Percentiles rank a stretch among this genome's conserved stretches.
Conservation (phyloP, 2,329 filamentous ascomycete genomes). For the Xylaria sp. region DNA sequence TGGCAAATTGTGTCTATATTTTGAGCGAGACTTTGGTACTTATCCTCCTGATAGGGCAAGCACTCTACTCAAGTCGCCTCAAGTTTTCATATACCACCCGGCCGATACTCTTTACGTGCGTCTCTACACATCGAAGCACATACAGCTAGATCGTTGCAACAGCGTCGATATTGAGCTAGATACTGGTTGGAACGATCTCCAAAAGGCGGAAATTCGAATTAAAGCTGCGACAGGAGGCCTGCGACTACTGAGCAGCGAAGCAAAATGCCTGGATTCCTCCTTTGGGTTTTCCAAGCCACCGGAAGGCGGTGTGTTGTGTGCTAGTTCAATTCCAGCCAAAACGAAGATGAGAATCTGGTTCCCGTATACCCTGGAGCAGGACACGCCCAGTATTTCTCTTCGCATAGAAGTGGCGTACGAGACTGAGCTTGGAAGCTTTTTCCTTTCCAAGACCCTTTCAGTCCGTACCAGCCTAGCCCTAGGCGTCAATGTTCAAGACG, state of each 20-base stretch:
- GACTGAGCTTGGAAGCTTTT: slow-evolving; percentile 73
- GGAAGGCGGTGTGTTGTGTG: slow-evolving; percentile 65
- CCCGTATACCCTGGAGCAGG: slow-evolving; percentile 86
- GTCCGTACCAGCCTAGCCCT: slow-evolving; percentile 82
- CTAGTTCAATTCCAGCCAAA: slow-evolving; percentile 59
- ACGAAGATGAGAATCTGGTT: slow-evolving; percentile 69
- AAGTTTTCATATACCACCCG: slow-evolving; percentile 79
- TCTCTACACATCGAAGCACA: slow-evolving; percentile 73
- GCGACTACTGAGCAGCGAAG: slow-evolving; percentile 70
- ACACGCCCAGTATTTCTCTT: slow-evolving; percentile 75
- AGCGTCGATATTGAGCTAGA: slow-evolving; percentile 78
- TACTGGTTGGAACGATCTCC: slow-evolving; percentile 79
- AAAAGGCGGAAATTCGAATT: slow-evolving; percentile 68
- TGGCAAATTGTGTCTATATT: slow-evolving; percentile 72
- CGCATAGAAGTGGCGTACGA: slow-evolving; percentile 81
- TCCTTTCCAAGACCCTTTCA: slow-evolving; percentile 69
- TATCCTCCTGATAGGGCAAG: slow-evolving; percentile 59
- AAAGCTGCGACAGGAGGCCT: slow-evolving; percentile 74
- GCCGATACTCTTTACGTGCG: slow-evolving; percentile 74
- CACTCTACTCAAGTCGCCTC: slow-evolving; percentile 67
- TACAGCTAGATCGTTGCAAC: slow-evolving; percentile 83
- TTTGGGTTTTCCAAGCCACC: slow-evolving; percentile 60
- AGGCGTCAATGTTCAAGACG: slow-evolving; percentile 95
- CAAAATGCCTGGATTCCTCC: slow-evolving; percentile 59
- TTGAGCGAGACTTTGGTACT: slow-evolving; percentile 69